Percentiles rank a stretch among this genome's conserved stretches.
Conservation (phyloP, 805 yeast species). For the Wickerhamiella parazyma region DNA sequence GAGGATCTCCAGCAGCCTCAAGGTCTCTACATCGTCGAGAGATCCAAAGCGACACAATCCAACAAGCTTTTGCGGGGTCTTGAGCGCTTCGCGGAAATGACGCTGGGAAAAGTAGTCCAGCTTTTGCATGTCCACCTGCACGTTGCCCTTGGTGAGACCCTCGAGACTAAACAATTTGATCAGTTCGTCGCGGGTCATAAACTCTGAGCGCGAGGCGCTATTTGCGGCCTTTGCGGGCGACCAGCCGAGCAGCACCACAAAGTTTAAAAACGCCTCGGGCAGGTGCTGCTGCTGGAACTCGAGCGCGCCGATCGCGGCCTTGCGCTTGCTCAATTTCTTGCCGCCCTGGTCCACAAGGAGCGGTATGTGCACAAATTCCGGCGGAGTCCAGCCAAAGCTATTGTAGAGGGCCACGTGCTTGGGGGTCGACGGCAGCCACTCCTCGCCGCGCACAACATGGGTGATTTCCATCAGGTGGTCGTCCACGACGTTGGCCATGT, state of each 20-base stretch:
- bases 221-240: conserved; percentile 46
- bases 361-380: conserved; percentile 81
- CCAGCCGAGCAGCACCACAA: conserved; percentile 90
- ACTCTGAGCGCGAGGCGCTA: conserved; percentile 20
- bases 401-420: conserved; percentile 77
- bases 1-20: conserved; percentile 31
- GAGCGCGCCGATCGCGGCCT: conserved; percentile 64
- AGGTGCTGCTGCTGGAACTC: conserved; percentile 40
- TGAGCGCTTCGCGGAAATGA: conserved; percentile 38
- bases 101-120: conserved; percentile 63
- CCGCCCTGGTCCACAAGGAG: conserved; percentile 51
- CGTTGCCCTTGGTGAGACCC: conserved; percentile 81
- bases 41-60: conserved; percentile 6
- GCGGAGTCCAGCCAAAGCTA: conserved; percentile 78
- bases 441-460: conserved; percentile 94
- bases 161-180: conserved; percentile 45
- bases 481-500: conserved; percentile 89
- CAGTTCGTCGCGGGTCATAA: conserved; percentile 32
- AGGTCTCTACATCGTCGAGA: conserved; percentile 26
- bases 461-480: conserved; percentile 88
- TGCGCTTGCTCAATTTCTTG: conserved; percentile 66
- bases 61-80: conserved; percentile 19
- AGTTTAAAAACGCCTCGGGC: conserved; percentile 81
- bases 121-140: conserved; percentile 74
- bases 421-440: conserved; percentile 94